phyloP scores from a whole-genome alignment of 257 asterid genomes.

The Thymus mandschuricus region DNA sequence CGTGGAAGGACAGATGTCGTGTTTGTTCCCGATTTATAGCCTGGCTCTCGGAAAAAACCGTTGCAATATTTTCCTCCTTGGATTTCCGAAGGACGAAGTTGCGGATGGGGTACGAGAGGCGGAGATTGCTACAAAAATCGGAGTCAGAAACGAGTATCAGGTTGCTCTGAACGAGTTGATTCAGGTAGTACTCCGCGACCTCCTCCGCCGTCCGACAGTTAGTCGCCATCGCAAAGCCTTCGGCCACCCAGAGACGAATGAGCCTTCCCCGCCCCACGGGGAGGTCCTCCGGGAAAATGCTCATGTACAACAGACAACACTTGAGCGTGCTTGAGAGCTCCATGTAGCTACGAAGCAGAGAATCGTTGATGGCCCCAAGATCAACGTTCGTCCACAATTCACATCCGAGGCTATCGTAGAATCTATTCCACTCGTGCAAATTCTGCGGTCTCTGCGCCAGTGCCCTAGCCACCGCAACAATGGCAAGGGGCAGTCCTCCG shows the following conservation, averaged over 20 bases:
- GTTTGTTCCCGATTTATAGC: too few species aligned
- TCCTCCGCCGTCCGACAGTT: constrained; percentile 39
- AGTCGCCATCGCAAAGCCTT: constrained; percentile 39
- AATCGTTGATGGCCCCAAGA: too few species aligned
- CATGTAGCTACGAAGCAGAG: too few species aligned
- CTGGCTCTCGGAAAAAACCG: neutral
- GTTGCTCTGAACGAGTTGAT: constrained; percentile 40
- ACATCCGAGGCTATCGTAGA: too few species aligned
- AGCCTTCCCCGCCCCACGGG: constrained; percentile 44
- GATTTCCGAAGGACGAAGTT: constrained; percentile 36
- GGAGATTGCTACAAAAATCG: constrained; percentile 37
- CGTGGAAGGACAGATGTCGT: too few species aligned
- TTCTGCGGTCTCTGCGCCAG: too few species aligned
- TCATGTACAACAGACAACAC: too few species aligned
- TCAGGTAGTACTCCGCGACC: constrained; percentile 43
- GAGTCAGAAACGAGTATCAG: constrained; percentile 44
- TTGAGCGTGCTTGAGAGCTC: too few species aligned
- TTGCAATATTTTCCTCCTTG: constrained; percentile 40
- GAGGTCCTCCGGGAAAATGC: constrained; percentile 51
- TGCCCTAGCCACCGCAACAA: too few species aligned
- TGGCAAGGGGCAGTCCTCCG: too few species aligned
- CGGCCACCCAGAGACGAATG: constrained; percentile 57
- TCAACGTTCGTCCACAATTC: too few species aligned
- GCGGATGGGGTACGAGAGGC: constrained; percentile 28
- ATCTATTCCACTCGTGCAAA: too few species aligned